Evolutionary conservation across 2,329 filamentous ascomycete genomes (phyloP), one percentile per base, ranked within the genome.

Genomic region (Diplodia sapinea): DNA sequence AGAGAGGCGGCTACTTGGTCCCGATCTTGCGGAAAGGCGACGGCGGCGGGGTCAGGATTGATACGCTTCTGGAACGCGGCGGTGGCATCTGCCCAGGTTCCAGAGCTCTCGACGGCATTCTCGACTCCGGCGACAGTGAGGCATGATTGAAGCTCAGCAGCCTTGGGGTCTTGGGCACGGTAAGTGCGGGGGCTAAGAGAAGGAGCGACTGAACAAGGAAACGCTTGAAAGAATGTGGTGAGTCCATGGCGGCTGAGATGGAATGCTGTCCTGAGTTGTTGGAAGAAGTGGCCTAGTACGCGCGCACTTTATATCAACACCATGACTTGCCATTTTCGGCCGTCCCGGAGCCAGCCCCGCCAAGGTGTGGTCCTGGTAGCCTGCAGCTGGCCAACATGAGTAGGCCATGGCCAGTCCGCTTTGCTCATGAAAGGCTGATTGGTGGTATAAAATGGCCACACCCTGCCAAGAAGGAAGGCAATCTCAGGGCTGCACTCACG

Each of bases 1-100:
- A 71, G 49, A 5, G 70, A 68, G 5, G 68, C 64, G 3, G 71
- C 70, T 4, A 71, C 38, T 4, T 71, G 70, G 7, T 69, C 66
- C 8, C 23, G 23, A 33, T 49, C 70, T 4, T 31, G 43, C 1
- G 69, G 71, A 8, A 65, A 65, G 6, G 70, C 68, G 6, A 71
- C 47, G 5, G 68, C 69, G 26, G 70, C 70, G 1, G 70, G 71
- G 47, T 71, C 69, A 17, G 71, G 71, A 12, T 68, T 69, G 62
- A 70, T 69, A 5, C 71, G 69, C 7, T 70, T 56, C 17, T 70
- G 65, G 68, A 70, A 72, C 11, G 67, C 67, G 2, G 65, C 65
- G 5, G 70, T 71, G 1, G 63, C 65, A 3, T 55, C 61, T 11
- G 68, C 52, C 71, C 70, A 71, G 47, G 52, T 70, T 7, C 26